Evolutionary conservation across 2,329 filamentous ascomycete genomes (phyloP), one percentile per base, ranked within the genome.

Genomic region (Paraphaeosphaeria sporulosa): DNA sequence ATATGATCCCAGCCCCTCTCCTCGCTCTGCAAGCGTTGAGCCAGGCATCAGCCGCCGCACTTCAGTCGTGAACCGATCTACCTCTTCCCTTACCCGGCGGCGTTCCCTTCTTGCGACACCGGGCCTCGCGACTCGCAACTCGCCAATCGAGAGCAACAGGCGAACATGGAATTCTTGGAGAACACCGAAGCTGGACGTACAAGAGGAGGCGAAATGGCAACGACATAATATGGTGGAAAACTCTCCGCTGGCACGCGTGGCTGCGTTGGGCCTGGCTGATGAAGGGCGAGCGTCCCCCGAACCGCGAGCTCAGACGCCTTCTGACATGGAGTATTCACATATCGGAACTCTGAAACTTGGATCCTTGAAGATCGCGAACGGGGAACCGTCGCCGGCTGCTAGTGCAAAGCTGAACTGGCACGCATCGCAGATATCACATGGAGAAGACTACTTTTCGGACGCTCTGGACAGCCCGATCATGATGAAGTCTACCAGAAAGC

Each of bases 301-400:
- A 12, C 59, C 66, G 23, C 67, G 76, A 61, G 73, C 75, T 23
- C 68, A 71, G 42, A 82, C 80, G 7, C 80, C 80, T 9, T 71
- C 75, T 4, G 80, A 83, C 12, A 70, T 79, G 55, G 76, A 79
- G 10, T 79, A 79, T 61, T 71, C 75, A 5, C 78, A 81, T 49
- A 71, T 81, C 32, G 80, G 81, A 5, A 72, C 69, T 32, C 73
- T 80, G 55, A 71, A 76, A 57, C 72, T 79, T 7, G 82, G 82
- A 8, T 79, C 80, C 3, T 71, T 84, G 9, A 74, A 78, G 19
- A 76, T 84, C 19, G 83, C 80, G 6, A 84, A 84, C 58, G 82
- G 82, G 9, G 73, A 77, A 17, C 74, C 79, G 10, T 83, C 82
- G 3, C 82, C 82, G 15, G 79, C 78, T 49, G 74, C 79, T 3